Evolutionary conservation across 1,284 basidiomycete genomes (phyloP), one percentile per base, ranked within the genome.

Genomic region (Austroboletus rostrupii): DNA sequence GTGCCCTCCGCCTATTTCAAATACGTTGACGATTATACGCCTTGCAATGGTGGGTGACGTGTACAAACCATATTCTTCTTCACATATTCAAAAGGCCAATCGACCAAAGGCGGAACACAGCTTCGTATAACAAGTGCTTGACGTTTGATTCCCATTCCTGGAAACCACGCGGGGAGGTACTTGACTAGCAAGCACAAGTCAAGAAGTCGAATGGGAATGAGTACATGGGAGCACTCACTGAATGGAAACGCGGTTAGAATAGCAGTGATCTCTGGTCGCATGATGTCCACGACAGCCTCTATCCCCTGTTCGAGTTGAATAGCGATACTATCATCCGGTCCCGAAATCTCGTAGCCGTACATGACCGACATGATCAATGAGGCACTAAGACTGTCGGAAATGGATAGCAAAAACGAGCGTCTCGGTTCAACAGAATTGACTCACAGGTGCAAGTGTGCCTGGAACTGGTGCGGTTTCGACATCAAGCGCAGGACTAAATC

Each of bases 151-250:
- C 43, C 17, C 12, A 57, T 53, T 9, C 61, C 63, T 39, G 61
- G 61, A 12, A 62, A 53, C 64, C 61, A 62, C 60, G 52, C 64
- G 60, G 61, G 61, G 45, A 65, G 39, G 20, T 58, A 13, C 35
- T 23, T 50, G 17, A 64, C 61, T 60, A 6, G 26, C n/a, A 28
- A 46, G 14, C 6, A 20, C 33, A 19, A 41, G 20, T 35, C 7
- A 49, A 40, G 20, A 14, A 10, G 10, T 17, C 21, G 4, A 23
- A 42, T 17, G 10, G n/a, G n/a, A 32, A 44, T 26, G n/a, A 33
- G 21, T 2, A 29, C 14, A n/a, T 2, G 20, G 14, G n/a, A 37
- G 43, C 28, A 47, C 63, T 48, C 16, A 61, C 63, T 7, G 16
- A 53, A 35, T n/a, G 59, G 60, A 37, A 64, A 50, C 6, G 52